Percentiles rank a stretch among this genome's conserved stretches.
Conservation (phyloP, 2,329 filamentous ascomycete species). For the Xylariales sp. region DNA sequence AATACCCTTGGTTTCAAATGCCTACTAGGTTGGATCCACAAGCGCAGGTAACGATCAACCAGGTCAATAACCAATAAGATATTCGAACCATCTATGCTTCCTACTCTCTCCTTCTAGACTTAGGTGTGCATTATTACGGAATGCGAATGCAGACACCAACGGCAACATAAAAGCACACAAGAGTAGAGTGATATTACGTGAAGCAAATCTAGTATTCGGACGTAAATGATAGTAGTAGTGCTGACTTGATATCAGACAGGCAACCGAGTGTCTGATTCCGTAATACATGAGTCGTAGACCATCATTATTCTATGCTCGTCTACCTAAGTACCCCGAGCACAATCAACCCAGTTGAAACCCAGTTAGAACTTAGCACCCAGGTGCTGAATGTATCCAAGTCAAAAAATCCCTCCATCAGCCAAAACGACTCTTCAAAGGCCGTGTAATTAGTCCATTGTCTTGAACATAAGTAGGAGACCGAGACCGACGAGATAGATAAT, state of each 20-base stretch:
- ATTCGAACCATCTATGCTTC: no score
- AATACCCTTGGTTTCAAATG: background rate
- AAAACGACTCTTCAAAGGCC: slow-evolving; percentile 27
- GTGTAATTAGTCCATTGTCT: slow-evolving; percentile 40
- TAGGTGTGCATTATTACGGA: background rate
- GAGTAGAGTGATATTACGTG: slow-evolving; percentile 9
- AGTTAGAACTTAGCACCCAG: slow-evolving; percentile 29
- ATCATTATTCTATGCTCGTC: slow-evolving; percentile 31
- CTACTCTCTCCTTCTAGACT: background rate
- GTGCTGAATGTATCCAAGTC: slow-evolving; percentile 35
- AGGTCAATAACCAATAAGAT: no score
- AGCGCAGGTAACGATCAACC: no score
- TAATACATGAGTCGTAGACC: background rate
- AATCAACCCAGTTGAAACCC: slow-evolving; percentile 19
- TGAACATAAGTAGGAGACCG: slow-evolving; percentile 36
- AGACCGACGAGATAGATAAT: slow-evolving; percentile 6
- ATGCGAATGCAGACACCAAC: no score
- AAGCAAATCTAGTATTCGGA: slow-evolving; percentile 32
- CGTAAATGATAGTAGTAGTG: slow-evolving; percentile 40
- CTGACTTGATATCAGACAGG: slow-evolving; percentile 37
- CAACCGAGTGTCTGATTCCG: slow-evolving; percentile 37
- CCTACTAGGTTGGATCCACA: no score
- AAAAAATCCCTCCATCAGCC: slow-evolving; percentile 31
- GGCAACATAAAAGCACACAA: background rate
- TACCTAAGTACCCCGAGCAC: slow-evolving; percentile 17